A percentile compares a stretch with the other conserved stretches of the same genome.
phyloP scores from a whole-genome alignment of 768 basidiomycete species.

The Polyporus arcularius region DNA sequence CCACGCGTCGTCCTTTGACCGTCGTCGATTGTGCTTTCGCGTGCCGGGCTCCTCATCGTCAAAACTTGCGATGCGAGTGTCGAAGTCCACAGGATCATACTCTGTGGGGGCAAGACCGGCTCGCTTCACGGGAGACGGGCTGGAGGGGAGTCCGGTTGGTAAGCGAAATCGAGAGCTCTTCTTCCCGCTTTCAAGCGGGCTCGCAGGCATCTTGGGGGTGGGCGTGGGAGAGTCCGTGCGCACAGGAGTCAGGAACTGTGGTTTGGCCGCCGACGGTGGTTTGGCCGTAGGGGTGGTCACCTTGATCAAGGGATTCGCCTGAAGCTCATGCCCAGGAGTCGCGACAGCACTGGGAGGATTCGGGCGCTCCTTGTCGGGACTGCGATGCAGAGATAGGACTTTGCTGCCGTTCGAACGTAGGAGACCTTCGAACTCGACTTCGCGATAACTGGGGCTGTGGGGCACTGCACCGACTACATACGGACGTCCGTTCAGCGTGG shows the following conservation, averaged over 20 bases:
- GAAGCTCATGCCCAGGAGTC: constrained; percentile 13
- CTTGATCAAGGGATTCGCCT: constrained; percentile 8
- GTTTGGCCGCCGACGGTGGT: neutral
- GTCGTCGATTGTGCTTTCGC: constrained; percentile 43
- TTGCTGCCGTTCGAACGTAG: constrained; percentile 56
- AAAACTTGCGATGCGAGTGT: constrained; percentile 73
- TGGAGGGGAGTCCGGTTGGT: constrained; percentile 48
- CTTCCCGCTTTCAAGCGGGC: constrained; percentile 18
- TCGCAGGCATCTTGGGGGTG: neutral
- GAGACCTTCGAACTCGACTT: constrained; percentile 80
- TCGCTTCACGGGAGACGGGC: constrained; percentile 51
- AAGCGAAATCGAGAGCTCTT: constrained; percentile 53
- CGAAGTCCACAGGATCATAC: constrained; percentile 81
- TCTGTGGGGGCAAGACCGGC: constrained; percentile 65
- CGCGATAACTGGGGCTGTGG: constrained; percentile 52
- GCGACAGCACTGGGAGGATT: constrained; percentile 33
- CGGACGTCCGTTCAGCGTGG: constrained; percentile 78
- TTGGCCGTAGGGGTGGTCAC: neutral
- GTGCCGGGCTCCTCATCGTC: constrained; percentile 42
- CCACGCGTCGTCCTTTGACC: constrained; percentile 75
- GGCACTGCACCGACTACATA: constrained; percentile 66
- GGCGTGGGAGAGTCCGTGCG: constrained; percentile 15
- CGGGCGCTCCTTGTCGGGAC: constrained; percentile 15
- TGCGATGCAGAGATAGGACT: constrained; percentile 34
- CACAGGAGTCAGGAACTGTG: constrained; percentile 13